Evolutionary conservation across 2,329 filamentous ascomycete species (phyloP).

Genomic region (Cercospora nicotianae): DNA sequence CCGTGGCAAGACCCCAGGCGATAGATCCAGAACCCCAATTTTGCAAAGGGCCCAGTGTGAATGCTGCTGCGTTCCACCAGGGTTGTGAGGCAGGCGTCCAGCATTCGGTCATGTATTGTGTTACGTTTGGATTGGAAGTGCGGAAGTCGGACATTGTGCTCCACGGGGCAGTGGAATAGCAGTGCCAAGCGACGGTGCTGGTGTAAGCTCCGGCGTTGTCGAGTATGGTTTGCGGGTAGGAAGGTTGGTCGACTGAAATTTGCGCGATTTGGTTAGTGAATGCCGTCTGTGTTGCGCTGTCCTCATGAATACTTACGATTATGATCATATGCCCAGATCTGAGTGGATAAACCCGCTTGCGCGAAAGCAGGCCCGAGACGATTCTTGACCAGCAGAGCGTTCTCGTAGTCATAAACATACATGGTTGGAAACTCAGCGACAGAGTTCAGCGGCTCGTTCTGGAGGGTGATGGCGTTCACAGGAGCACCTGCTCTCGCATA

Average conservation of each 20-base stretch:
- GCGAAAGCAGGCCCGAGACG: slow-evolving; percentile 23
- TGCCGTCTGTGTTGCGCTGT: not conserved
- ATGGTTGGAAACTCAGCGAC: slow-evolving; percentile 22
- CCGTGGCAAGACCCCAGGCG: slow-evolving; percentile 25
- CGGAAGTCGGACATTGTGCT: slow-evolving; percentile 23
- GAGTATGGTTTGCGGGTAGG: slow-evolving; percentile 24
- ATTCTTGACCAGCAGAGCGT: slow-evolving; percentile 21
- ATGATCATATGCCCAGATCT: slow-evolving; percentile 28
- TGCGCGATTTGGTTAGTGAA: not conserved
- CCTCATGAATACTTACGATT: slow-evolving; percentile 12
- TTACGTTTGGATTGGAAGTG: slow-evolving; percentile 18
- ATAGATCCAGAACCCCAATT: slow-evolving; percentile 28
- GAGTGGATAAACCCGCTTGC: slow-evolving; percentile 18
- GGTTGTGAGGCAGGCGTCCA: slow-evolving; percentile 22
- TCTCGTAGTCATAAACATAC: slow-evolving; percentile 26
- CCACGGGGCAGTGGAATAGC: slow-evolving; percentile 24
- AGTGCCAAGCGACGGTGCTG: slow-evolving; percentile 28
- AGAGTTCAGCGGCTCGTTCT: slow-evolving; percentile 25
- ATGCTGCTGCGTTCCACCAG: slow-evolving; percentile 25
- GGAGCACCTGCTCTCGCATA: slow-evolving; percentile 19
- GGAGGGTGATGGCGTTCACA: slow-evolving; percentile 25
- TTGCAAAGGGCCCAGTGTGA: slow-evolving; percentile 27
- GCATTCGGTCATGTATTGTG: slow-evolving; percentile 30
- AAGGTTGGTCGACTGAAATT: slow-evolving; percentile 15
- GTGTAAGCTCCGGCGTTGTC: slow-evolving; percentile 20